phyloP scores from a whole-genome alignment of 192 early-diverging fungal species.

The Coemansia sp. region DNA sequence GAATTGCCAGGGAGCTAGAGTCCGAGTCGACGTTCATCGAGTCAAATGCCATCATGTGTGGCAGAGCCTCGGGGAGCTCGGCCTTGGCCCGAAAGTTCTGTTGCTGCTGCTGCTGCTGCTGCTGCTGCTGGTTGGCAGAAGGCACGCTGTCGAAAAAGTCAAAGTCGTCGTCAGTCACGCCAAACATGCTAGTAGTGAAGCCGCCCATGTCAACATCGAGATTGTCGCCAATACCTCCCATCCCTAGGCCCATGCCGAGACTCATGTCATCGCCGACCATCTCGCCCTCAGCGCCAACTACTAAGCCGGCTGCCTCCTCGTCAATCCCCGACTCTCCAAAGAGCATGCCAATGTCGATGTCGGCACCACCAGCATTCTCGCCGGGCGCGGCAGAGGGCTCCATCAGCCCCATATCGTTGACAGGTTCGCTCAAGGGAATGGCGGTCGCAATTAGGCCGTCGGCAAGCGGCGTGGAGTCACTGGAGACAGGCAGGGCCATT shows the following conservation, averaged over 20 bases:
- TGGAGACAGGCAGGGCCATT: neutral
- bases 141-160: constrained; percentile 49
- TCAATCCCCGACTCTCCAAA: constrained; percentile 31
- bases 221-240: constrained; percentile 33
- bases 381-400: neutral
- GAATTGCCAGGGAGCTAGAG: neutral
- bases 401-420: neutral
- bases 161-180: constrained; percentile 54
- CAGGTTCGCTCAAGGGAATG: neutral
- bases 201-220: constrained; percentile 34
- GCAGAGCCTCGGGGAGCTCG: neutral
- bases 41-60: neutral
- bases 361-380: neutral
- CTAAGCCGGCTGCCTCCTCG: neutral
- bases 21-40: neutral
- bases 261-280: constrained; percentile 33
- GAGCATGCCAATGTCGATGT: constrained; percentile 30
- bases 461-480: constrained; percentile 3
- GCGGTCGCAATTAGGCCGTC: neutral
- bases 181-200: constrained; percentile 42
- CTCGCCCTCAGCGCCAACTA: constrained; percentile 12
- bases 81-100: constrained; percentile 11
- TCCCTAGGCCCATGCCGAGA: constrained; percentile 35
- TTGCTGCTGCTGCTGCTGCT: constrained; percentile 16
- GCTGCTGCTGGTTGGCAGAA: constrained; percentile 9